Base-by-base conservation (phyloP, 352 stramenopile genomes). In the Plasmopara viticola region DNA sequence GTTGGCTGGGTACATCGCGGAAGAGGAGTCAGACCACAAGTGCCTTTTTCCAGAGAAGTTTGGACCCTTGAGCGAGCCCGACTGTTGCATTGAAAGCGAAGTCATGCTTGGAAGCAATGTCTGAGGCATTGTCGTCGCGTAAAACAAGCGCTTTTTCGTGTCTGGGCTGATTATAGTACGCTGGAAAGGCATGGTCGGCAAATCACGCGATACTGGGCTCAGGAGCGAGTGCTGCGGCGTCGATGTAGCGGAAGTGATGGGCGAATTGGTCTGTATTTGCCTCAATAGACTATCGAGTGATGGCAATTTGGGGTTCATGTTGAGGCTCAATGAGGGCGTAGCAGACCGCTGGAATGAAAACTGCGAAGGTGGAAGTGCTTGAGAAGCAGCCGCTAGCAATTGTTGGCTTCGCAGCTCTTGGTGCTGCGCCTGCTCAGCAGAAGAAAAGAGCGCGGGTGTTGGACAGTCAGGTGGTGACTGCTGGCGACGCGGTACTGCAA, bases 251-350 rank as follows among this genome's bases (percentile, higher is more conserved):
- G 58, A 58, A 40, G 51, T 46, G 8, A 40, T 47, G 51, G 59
- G 48, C 43, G 65, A 68, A 4, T 44, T 51, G 42, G 53, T 67
- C 62, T 87, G 77, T 61, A 87, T 82, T 49, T 81, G 72, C 64
- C 79, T 85, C 15, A 87, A 72, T 35, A 87, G 55, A 0, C 77
- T 74, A 34, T 77, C 68, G 47, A 87, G 77, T 46, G 77, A 84
- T 45, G 77, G 77, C 39, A 87, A 58, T 61, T 78, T 87, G 20
- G 68, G 58, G 49, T 64, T 63, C 18, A 69, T 61, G 45, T 31
- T 61, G 5, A 70, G 45, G 39, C 47, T 60, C 20, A 67, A 28
- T 35, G 57, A 30, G 4, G 57, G 45, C 18, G 45, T 45, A 17
- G n/a, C 17, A 15, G 44, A 46, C 43, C 48, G 39, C 39, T 55